phyloP scores from a whole-genome alignment of 1,284 basidiomycete species.

The Testicularia cyperi region DNA sequence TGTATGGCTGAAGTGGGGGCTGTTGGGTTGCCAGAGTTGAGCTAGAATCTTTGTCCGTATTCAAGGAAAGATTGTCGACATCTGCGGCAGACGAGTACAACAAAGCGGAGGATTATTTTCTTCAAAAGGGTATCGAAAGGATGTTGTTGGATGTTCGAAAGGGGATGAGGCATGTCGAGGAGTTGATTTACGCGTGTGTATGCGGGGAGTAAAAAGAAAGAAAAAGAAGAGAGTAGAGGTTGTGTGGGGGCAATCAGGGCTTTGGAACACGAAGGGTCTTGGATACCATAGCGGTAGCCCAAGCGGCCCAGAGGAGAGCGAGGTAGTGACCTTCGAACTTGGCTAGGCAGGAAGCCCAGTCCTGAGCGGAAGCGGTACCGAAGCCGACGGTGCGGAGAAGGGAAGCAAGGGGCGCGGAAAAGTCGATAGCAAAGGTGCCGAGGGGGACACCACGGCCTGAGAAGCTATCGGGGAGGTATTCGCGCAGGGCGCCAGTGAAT shows the following conservation, averaged over 20 bases:
- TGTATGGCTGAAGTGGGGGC: no score
- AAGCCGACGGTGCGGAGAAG: slow-evolving; percentile 19
- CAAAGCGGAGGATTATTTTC: no score
- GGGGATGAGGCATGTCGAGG: no score
- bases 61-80: no score
- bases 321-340: slow-evolving; percentile 46
- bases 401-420: slow-evolving; percentile 10
- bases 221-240: not conserved
- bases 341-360: slow-evolving; percentile 17
- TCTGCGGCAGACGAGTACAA: no score
- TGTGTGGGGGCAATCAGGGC: slow-evolving; percentile 22
- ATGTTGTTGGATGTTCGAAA: no score
- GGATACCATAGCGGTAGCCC: slow-evolving; percentile 55
- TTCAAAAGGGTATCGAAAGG: no score
- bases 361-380: not conserved
- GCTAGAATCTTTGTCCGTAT: no score
- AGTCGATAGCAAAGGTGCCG: slow-evolving; percentile 41
- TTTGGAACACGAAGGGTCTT: slow-evolving; percentile 59
- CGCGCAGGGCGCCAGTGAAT: slow-evolving; percentile 40
- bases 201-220: not conserved
- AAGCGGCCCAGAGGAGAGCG: slow-evolving; percentile 47
- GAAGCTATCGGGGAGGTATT: slow-evolving; percentile 30
- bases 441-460: slow-evolving; percentile 41
- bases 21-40: no score
- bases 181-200: no score